These are phyloP conservation scores for Wickerhamomyces canadensis DNA, from an alignment of 805 yeast genomes.

Conservation along the genomic window DNA sequence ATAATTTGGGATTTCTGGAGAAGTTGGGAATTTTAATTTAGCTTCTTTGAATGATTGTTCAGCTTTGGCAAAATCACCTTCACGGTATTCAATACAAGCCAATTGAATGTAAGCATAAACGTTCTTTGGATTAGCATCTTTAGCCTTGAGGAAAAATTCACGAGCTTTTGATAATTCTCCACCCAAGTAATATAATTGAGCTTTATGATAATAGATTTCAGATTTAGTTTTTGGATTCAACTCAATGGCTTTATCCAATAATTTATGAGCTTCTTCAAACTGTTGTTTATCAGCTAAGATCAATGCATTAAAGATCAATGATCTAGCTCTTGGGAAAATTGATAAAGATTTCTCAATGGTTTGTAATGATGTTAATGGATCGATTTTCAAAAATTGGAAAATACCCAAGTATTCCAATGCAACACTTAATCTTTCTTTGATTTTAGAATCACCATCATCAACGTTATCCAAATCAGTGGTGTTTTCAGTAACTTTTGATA, in stretches of 20 bases:
- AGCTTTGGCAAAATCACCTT: slow-evolving; percentile 52
- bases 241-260: slow-evolving; percentile 66
- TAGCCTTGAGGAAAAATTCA: slow-evolving; percentile 68
- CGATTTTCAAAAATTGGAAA: slow-evolving; percentile 75
- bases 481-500: no score
- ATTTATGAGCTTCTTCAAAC: slow-evolving; percentile 59
- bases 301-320: slow-evolving; percentile 77
- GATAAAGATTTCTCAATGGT: slow-evolving; percentile 62
- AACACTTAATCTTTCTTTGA: slow-evolving; percentile 46
- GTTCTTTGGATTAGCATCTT: slow-evolving; percentile 66
- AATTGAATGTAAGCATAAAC: slow-evolving; percentile 85
- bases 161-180: slow-evolving; percentile 71
- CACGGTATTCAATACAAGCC: slow-evolving; percentile 87
- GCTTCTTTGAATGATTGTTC: slow-evolving; percentile 65
- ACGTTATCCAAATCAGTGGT: background rate
- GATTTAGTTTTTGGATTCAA: slow-evolving; percentile 60
- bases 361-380: slow-evolving; percentile 56
- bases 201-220: slow-evolving; percentile 89
- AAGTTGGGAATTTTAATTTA: slow-evolving; percentile 69
- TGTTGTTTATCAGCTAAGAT: slow-evolving; percentile 77
- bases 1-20: slow-evolving; percentile 91
- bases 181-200: slow-evolving; percentile 82
- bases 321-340: slow-evolving; percentile 70
- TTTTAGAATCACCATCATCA: slow-evolving; percentile 18
- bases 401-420: slow-evolving; percentile 84